Evolutionary conservation across 2,329 filamentous ascomycete species (phyloP).

Genomic region (Epichloe typhina): DNA sequence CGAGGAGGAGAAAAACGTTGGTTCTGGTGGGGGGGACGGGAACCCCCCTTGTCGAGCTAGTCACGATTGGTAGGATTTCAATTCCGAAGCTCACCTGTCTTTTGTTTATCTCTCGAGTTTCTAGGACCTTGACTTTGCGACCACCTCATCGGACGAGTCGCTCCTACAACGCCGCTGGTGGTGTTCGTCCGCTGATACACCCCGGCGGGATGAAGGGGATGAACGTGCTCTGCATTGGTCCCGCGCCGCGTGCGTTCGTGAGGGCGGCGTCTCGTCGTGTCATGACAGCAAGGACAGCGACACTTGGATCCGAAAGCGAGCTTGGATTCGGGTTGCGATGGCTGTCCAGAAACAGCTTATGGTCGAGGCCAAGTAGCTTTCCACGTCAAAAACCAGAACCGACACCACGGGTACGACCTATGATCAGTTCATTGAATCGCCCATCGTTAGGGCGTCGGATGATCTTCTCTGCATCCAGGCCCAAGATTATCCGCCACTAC

Average conservation of each 20-base stretch:
- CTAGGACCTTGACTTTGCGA: neutral
- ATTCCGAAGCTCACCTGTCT: neutral
- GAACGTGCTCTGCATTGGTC: constrained; percentile 10
- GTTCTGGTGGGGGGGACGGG: too few species aligned
- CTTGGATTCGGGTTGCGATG: constrained; percentile 3
- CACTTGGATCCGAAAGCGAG: neutral
- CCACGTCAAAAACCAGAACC: constrained; percentile 1
- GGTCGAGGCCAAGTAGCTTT: neutral
- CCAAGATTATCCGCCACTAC: constrained; percentile 36
- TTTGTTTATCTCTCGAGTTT: neutral
- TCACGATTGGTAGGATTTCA: neutral
- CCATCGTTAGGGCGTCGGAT: constrained; percentile 15
- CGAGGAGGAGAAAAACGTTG: too few species aligned
- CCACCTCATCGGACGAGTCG: neutral
- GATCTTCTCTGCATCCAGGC: constrained; percentile 21
- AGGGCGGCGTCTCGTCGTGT: constrained; percentile 15
- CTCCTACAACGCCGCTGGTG: neutral
- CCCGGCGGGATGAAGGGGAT: constrained; percentile 6
- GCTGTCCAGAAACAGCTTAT: constrained; percentile 6
- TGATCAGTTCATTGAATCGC: neutral
- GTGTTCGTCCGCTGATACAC: neutral
- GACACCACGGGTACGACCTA: neutral
- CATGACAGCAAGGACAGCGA: neutral
- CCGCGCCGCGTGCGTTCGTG: constrained; percentile 18
- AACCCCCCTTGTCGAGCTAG: neutral